These are phyloP conservation scores for Lachancea cidri DNA, from an alignment of 805 yeast species.

Conservation along the genomic window DNA sequence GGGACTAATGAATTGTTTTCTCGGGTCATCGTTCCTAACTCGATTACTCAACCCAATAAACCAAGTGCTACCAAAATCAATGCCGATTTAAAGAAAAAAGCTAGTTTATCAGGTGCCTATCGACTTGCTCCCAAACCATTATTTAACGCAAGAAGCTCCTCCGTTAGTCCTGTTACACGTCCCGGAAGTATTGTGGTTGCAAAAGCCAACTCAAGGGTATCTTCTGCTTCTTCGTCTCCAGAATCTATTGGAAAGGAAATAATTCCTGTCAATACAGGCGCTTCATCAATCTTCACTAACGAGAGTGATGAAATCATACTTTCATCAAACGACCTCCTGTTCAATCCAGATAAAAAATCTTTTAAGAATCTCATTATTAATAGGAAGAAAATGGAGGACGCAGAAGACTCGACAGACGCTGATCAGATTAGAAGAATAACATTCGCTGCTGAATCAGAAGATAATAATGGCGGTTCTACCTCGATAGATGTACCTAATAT, in stretches of 20 bases:
- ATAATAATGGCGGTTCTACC: constrained; percentile 6
- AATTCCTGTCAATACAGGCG: constrained; percentile 8
- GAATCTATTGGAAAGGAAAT: constrained; percentile 16
- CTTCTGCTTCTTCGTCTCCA: constrained; percentile 10
- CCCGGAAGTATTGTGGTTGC: constrained; percentile 3
- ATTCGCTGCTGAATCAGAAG: constrained; percentile 9
- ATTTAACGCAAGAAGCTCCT: constrained; percentile 29
- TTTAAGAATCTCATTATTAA: constrained; percentile 27
- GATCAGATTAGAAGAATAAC: constrained; percentile 17
- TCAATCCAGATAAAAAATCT: constrained; percentile 28
- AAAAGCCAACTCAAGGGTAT: constrained; percentile 2
- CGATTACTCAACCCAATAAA: constrained; percentile 37
- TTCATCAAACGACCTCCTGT: constrained; percentile 18
- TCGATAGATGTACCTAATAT: constrained; percentile 3
- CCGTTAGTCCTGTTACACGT: constrained; percentile 5
- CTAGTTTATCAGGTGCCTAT: constrained; percentile 55
- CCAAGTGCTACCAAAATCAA: constrained; percentile 46
- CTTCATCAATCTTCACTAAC: constrained; percentile 10
- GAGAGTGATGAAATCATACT: constrained; percentile 22
- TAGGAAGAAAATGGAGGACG: constrained; percentile 15
- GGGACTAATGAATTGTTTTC: constrained; percentile 70
- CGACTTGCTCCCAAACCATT: constrained; percentile 61
- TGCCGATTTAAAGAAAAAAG: constrained; percentile 49
- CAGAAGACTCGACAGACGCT: constrained; percentile 4
- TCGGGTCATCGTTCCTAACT: constrained; percentile 30